phyloP scores from a whole-genome alignment of 2,329 filamentous ascomycete genomes.

The Coniella vitis region DNA sequence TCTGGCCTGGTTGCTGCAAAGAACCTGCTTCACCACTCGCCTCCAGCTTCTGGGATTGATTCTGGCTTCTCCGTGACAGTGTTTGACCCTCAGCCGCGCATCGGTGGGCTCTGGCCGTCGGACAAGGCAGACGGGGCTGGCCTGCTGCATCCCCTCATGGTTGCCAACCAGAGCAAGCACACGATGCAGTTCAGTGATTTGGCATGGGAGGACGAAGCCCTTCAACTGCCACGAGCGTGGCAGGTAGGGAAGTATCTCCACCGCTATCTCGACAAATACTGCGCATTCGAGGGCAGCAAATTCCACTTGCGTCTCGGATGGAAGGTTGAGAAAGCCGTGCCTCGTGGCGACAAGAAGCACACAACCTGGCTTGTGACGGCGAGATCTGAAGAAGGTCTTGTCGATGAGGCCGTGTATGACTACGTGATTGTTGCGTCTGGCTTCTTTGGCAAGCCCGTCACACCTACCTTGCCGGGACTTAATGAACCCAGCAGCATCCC shows the following conservation, averaged over 20 bases:
- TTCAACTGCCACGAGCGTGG: conserved; percentile 69
- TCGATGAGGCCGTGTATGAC: conserved; percentile 54
- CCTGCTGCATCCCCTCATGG: conserved; percentile 59
- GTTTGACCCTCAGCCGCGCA: conserved; percentile 56
- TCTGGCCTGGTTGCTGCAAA: conserved; percentile 66
- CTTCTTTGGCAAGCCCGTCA: conserved; percentile 61
- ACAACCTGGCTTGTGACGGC: conserved; percentile 36
- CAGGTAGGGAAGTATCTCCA: conserved; percentile 68
- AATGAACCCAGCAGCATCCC: conserved; percentile 34
- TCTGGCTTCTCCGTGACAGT: conserved; percentile 57
- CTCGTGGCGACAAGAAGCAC: conserved; percentile 20
- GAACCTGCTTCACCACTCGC: conserved; percentile 54
- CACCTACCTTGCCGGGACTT: conserved; percentile 36
- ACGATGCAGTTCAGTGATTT: conserved; percentile 68
- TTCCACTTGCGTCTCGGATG: conserved; percentile 44
- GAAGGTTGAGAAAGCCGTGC: conserved; percentile 35
- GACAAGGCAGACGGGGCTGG: conserved; percentile 40
- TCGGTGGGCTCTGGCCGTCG: conserved; percentile 75
- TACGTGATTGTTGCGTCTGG: conserved; percentile 67
- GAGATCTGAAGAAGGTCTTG: conserved; percentile 27
- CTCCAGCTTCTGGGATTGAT: conserved; percentile 26
- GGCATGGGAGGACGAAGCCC: conserved; percentile 55
- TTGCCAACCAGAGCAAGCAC: conserved; percentile 69
- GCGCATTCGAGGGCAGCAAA: conserved; percentile 29
- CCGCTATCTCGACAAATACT: conserved; percentile 54